Evolutionary conservation across 129 eudicot genomes (phyloP), one percentile per base, ranked within the genome.

Genomic region (Flaveria linearis): DNA sequence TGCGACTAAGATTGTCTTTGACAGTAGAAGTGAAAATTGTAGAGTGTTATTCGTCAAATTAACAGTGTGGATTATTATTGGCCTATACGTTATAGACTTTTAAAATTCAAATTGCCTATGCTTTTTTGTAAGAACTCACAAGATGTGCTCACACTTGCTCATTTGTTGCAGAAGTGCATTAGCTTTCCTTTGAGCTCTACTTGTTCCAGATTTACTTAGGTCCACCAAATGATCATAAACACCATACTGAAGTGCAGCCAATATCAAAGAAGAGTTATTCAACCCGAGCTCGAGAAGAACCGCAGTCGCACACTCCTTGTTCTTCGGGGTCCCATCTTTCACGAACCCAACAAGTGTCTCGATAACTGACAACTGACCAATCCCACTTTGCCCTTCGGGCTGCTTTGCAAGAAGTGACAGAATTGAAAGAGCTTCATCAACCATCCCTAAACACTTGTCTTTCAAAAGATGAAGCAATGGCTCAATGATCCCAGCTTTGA

Each of bases 291-390:
- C 85, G 1, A 83, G 87, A 63, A 91, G 86, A 18, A 91, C 85
- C 7, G 97, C 97, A 1, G 86, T 87, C 0, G 97, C 91, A 75
- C 91, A 87, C 77, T 91, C 97, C 86, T 91, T 88, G 73, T 88
- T 88, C 76, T 85, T 91, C 3, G 91, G 91, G 47, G 97, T 88
- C 62, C 89, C 97, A 9, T 86, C 91, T 58, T 80, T 72, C 47
- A 86, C 84, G 11, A 90, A 82, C 60, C 81, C 83, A n/a, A 88
- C 97, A 47, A 88, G 83, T 4, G 81, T 83, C 53, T 81, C 81
- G 15, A 91, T 85, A 30, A 84, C 86, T 9, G 90, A 73, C 9
- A 84, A 77, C 74, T 84, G 84, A 16, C 93, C 94, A 4, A 91
- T 81, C 42, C 80, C 94, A 23, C 65, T 79, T 52, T 87, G 85